Percentiles rank a stretch among this genome's conserved stretches.
Conservation (phyloP, 164 flowering plant genomes). For the Vitis amurensis region DNA sequence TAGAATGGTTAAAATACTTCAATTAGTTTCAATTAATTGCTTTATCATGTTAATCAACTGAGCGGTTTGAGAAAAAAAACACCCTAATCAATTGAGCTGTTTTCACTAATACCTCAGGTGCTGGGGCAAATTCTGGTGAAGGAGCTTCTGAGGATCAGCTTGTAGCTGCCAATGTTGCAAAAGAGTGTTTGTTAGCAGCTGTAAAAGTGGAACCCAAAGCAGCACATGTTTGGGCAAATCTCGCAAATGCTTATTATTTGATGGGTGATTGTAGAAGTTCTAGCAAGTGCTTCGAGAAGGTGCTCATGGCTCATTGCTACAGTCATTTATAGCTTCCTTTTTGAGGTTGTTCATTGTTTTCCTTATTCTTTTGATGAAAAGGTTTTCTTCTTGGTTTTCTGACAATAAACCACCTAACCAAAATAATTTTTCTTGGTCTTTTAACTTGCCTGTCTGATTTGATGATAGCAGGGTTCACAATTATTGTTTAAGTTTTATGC, state of each 20-base stretch:
- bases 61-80: neutral
- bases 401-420: neutral
- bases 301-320: constrained; percentile 28
- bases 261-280: constrained; percentile 76
- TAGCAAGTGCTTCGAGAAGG: constrained; percentile 91
- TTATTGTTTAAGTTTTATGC: too few species aligned
- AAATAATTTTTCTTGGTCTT: too few species aligned
- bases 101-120: constrained; percentile 46
- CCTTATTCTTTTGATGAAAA: constrained; percentile 1
- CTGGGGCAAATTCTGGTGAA: constrained; percentile 72
- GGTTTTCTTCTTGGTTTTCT: neutral
- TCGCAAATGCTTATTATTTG: constrained; percentile 74
- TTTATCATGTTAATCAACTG: neutral
- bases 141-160: constrained; percentile 44
- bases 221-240: constrained; percentile 83
- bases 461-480: too few species aligned
- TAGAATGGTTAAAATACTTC: too few species aligned
- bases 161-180: constrained; percentile 71
- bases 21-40: neutral
- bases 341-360: constrained; percentile 23
- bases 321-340: constrained; percentile 17
- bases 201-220: constrained; percentile 69
- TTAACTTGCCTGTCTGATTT: too few species aligned
- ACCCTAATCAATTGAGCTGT: neutral
- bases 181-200: constrained; percentile 76